Evolutionary conservation across 257 asterid species (phyloP).

Genomic region (Solanum etuberosum): DNA sequence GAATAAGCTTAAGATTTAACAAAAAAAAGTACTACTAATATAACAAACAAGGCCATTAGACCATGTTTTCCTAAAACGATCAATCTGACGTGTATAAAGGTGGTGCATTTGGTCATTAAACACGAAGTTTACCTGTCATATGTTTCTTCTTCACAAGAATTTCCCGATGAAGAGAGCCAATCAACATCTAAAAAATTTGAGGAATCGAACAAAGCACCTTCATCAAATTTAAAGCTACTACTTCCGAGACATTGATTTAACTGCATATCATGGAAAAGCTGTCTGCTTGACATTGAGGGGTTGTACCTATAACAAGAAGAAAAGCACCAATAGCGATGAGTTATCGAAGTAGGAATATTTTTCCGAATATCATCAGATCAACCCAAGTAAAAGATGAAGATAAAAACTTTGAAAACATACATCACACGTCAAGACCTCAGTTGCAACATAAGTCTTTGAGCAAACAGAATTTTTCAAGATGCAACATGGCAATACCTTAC

Average conservation of each 20-base stretch:
- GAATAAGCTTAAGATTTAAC: not conserved
- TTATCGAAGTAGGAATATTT: not conserved
- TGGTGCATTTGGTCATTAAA: not conserved
- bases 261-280: conserved; percentile 35
- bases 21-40: not conserved
- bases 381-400: not conserved
- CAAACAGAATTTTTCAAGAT: not conserved
- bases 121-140: conserved; percentile 45
- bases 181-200: conserved; percentile 75
- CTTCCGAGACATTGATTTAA: conserved; percentile 29
- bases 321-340: not conserved
- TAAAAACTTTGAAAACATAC: not conserved
- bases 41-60: not conserved
- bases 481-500: not conserved
- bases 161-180: conserved; percentile 80
- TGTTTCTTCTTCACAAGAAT: conserved; percentile 77
- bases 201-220: conserved; percentile 23
- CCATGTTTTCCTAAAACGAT: not conserved
- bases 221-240: conserved; percentile 3
- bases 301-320: conserved; percentile 33
- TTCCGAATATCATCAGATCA: not conserved
- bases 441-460: not conserved
- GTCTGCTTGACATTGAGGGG: conserved; percentile 44
- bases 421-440: not conserved
- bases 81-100: not conserved